These are phyloP conservation scores for Termitomyces sp. DNA, from an alignment of 768 basidiomycete genomes.

Conservation along the genomic window DNA sequence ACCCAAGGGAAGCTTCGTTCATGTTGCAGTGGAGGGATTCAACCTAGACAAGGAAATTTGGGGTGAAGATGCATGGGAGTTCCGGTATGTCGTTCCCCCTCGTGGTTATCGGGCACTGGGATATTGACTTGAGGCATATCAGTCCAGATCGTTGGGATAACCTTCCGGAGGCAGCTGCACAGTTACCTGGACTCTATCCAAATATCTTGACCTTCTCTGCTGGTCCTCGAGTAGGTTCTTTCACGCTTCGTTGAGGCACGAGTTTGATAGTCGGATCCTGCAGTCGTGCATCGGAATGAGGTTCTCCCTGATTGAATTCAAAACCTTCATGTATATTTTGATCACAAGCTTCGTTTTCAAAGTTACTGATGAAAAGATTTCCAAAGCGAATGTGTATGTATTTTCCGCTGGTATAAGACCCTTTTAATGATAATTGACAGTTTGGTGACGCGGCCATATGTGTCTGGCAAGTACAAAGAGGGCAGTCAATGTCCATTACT, in stretches of 20 bases:
- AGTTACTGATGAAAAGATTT: conserved; percentile 47
- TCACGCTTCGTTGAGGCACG: neutral
- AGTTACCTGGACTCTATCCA: conserved; percentile 67
- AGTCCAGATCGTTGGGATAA: conserved; percentile 83
- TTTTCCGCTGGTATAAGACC: neutral
- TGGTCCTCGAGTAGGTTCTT: conserved; percentile 64
- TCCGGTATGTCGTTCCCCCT: conserved; percentile 45
- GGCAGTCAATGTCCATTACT: conserved; percentile 62
- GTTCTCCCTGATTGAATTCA: conserved; percentile 82
- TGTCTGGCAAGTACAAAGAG: conserved; percentile 44
- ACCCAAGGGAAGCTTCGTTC: conserved; percentile 67
- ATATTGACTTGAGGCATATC: neutral
- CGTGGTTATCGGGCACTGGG: neutral
- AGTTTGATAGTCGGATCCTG: conserved; percentile 2
- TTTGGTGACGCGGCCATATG: conserved; percentile 61
- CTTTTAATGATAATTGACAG: conserved; percentile 23
- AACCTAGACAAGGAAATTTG: conserved; percentile 74
- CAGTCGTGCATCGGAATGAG: conserved; percentile 82
- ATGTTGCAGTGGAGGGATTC: conserved; percentile 76
- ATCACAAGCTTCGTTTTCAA: conserved; percentile 61
- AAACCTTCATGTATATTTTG: conserved; percentile 67
- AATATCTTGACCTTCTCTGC: conserved; percentile 75
- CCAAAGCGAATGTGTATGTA: conserved; percentile 59
- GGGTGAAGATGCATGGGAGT: conserved; percentile 80
- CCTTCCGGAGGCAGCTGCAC: conserved; percentile 61